Conservation (phyloP, 2,329 filamentous ascomycete genomes). For the Trichothecium sympodiale region DNA sequence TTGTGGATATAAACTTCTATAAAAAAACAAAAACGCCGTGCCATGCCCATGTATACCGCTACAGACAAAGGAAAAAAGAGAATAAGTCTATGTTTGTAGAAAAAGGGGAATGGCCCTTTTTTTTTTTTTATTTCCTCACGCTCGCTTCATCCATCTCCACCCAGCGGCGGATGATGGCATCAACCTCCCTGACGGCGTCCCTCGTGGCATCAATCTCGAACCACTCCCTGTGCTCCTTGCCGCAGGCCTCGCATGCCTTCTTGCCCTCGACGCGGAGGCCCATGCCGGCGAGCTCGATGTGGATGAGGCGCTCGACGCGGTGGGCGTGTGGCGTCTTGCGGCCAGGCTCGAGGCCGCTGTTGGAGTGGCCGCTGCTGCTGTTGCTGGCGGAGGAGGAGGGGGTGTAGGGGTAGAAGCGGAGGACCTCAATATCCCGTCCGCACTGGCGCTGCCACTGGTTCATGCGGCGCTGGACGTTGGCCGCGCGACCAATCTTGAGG, state of each 20-base stretch:
- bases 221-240: slow-evolving; percentile 85
- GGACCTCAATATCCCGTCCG: slow-evolving; percentile 74
- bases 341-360: slow-evolving; percentile 23
- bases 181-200: slow-evolving; percentile 55
- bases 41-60: too few species aligned
- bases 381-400: slow-evolving; percentile 6
- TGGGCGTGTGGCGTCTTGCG: slow-evolving; percentile 77
- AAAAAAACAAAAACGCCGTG: too few species aligned
- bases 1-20: too few species aligned
- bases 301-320: slow-evolving; percentile 80
- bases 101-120: too few species aligned
- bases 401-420: slow-evolving; percentile 80
- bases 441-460: slow-evolving; percentile 93
- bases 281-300: slow-evolving; percentile 70
- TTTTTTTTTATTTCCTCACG: background rate
- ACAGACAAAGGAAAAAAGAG: too few species aligned
- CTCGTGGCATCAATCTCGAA: slow-evolving; percentile 76
- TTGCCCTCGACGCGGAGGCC: slow-evolving; percentile 36
- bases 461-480: slow-evolving; percentile 82
- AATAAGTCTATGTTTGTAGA: too few species aligned
- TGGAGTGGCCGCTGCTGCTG: background rate
- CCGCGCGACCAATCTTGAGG: slow-evolving; percentile 55
- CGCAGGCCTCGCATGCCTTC: slow-evolving; percentile 62
- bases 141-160: slow-evolving; percentile 30
- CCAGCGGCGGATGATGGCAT: slow-evolving; percentile 71